A percentile compares a stretch with the other conserved stretches of the same genome.
These are phyloP conservation scores for Rutstroemia sydowiana DNA, from an alignment of 2,329 filamentous ascomycete species.

Conservation along the genomic window DNA sequence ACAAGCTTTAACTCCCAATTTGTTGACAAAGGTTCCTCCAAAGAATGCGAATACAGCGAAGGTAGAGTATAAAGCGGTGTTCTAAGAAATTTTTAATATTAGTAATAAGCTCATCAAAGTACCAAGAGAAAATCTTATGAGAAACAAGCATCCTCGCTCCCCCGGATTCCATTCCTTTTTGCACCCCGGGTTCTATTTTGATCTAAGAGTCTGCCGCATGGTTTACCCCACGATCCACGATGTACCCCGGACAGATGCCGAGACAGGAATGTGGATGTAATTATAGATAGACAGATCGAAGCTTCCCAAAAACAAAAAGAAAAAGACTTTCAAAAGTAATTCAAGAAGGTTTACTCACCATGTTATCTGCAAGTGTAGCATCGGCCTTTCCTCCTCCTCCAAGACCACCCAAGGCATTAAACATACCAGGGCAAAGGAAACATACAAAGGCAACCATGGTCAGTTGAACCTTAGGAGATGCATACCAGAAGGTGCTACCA, in stretches of 20 bases:
- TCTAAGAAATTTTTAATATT: slow-evolving; percentile 15
- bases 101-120: background rate
- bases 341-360: slow-evolving; percentile 19
- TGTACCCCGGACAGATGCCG: background rate
- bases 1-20: slow-evolving; percentile 60
- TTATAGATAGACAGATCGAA: too few relatives aligned
- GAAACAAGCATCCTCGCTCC: too few relatives aligned
- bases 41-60: slow-evolving; percentile 58
- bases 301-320: too few relatives aligned
- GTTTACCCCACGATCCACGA: background rate
- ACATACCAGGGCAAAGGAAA: slow-evolving; percentile 68
- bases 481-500: slow-evolving; percentile 56
- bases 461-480: slow-evolving; percentile 65
- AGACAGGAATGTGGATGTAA: background rate
- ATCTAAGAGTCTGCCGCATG: too few relatives aligned
- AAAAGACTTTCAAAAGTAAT: background rate
- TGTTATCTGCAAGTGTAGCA: slow-evolving; percentile 42
- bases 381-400: slow-evolving; percentile 57
- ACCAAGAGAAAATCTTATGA: background rate
- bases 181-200: too few relatives aligned
- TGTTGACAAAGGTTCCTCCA: slow-evolving; percentile 72
- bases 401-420: slow-evolving; percentile 58
- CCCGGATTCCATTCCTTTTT: too few relatives aligned
- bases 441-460: slow-evolving; percentile 64
- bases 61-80: slow-evolving; percentile 41